These are phyloP conservation scores for Talaromyces pinophilus DNA, from an alignment of 2,329 filamentous ascomycete genomes.

Conservation along the genomic window DNA sequence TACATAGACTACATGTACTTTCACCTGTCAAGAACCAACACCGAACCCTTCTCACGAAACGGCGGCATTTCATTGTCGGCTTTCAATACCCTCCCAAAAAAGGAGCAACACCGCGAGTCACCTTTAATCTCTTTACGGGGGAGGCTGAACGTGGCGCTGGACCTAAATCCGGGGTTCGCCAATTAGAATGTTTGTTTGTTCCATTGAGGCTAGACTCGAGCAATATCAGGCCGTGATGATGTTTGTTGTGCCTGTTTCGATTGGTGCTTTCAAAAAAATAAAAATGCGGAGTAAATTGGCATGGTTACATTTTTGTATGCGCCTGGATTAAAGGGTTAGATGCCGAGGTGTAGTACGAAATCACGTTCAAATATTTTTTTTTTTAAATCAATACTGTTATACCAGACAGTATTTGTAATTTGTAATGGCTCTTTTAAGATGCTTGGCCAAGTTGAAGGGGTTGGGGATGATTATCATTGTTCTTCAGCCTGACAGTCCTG, in stretches of 20 bases:
- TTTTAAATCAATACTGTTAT: background rate
- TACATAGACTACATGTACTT: background rate
- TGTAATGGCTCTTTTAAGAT: background rate
- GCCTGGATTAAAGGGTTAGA: background rate
- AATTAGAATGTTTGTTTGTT: background rate
- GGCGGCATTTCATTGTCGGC: background rate
- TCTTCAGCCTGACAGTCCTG: background rate
- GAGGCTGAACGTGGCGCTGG: slow-evolving; percentile 14
- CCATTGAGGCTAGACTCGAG: slow-evolving; percentile 9
- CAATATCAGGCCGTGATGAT: slow-evolving; percentile 13
- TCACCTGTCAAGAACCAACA: background rate
- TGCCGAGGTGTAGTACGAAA: slow-evolving; percentile 7
- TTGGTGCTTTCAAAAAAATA: background rate
- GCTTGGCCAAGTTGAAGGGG: background rate
- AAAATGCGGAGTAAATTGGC: background rate
- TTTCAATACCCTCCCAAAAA: background rate
- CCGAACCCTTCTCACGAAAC: background rate
- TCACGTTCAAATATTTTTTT: slow-evolving; percentile 4
- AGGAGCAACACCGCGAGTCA: background rate
- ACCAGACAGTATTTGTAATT: background rate
- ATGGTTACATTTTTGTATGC: slow-evolving; percentile 9
- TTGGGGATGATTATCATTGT: background rate
- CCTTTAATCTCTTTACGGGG: background rate
- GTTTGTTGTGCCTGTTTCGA: slow-evolving; percentile 3
- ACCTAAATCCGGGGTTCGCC: background rate